Evolutionary conservation across 805 yeast genomes (phyloP).

Genomic region (Sugiyamaella valdiviana): DNA sequence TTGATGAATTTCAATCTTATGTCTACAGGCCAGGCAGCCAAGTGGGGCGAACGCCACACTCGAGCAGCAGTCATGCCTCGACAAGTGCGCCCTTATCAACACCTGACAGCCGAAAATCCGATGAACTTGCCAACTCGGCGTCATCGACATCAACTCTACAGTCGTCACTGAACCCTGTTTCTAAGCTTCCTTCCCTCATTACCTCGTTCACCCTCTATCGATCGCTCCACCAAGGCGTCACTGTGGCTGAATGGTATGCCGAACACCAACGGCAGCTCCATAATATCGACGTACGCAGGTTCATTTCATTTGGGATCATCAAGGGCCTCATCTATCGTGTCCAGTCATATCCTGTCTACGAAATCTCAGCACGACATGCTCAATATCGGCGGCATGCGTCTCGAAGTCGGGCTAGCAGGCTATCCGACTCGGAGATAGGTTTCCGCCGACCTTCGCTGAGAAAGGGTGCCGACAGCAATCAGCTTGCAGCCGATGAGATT

Average conservation of each 20-base stretch:
- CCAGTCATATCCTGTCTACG: constrained; percentile 62
- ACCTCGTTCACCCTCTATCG: constrained; percentile 58
- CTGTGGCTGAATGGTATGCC: constrained; percentile 74
- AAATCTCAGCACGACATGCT: constrained; percentile 11
- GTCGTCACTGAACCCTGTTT: not conserved
- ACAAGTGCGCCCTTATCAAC: not conserved
- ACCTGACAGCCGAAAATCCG: constrained; percentile 3
- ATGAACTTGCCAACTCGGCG: not conserved
- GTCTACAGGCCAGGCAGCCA: constrained; percentile 40
- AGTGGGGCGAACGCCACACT: not conserved
- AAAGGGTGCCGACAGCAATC: not conserved
- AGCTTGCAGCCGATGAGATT: constrained; percentile 7
- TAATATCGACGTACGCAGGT: constrained; percentile 74
- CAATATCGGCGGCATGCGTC: constrained; percentile 1
- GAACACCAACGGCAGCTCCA: constrained; percentile 53
- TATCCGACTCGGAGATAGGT: constrained; percentile 1
- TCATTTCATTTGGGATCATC: constrained; percentile 79
- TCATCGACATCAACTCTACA: constrained; percentile 7
- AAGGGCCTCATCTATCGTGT: constrained; percentile 79
- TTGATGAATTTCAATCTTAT: constrained; percentile 79
- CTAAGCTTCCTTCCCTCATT: constrained; percentile 7
- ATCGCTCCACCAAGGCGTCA: constrained; percentile 69
- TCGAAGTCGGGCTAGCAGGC: not conserved
- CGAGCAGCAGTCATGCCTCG: constrained; percentile 4
- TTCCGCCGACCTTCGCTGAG: not conserved